phyloP scores from a whole-genome alignment of 176 grass and related monocot genomes.

The Phoenix dactylifera region DNA sequence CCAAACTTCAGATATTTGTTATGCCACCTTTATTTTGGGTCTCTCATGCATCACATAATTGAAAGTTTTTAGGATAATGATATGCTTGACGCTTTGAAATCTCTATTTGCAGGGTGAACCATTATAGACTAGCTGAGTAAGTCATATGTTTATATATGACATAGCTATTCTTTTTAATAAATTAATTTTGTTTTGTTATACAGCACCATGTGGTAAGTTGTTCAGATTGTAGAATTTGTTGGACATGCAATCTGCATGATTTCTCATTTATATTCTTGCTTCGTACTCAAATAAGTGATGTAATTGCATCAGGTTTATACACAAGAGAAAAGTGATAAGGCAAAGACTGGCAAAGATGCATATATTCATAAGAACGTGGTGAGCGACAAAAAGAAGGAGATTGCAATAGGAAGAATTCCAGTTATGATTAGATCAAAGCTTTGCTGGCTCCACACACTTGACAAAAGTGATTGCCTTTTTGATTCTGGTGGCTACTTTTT shows the following conservation, averaged over 20 bases:
- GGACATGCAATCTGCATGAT: neutral
- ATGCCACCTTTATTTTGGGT: neutral
- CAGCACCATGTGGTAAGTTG: too few species aligned
- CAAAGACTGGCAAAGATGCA: slow-evolving; percentile 58
- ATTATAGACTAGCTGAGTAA: too few species aligned
- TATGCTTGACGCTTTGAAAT: neutral
- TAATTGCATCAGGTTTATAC: slow-evolving; percentile 62
- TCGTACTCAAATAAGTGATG: slow-evolving; percentile 12
- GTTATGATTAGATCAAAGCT: slow-evolving; percentile 89
- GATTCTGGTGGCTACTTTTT: slow-evolving; percentile 96
- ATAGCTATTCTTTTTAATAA: too few species aligned
- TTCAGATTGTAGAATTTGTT: too few species aligned
- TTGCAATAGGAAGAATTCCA: slow-evolving; percentile 57
- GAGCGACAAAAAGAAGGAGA: slow-evolving; percentile 40
- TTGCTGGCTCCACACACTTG: slow-evolving; percentile 51
- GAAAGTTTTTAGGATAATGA: neutral
- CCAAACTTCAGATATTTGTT: too few species aligned
- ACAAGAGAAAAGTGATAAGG: slow-evolving; percentile 74
- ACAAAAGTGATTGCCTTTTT: slow-evolving; percentile 72
- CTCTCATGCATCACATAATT: neutral
- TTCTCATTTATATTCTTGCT: slow-evolving; percentile 9
- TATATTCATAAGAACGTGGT: slow-evolving; percentile 44
- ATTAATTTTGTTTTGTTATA: too few species aligned
- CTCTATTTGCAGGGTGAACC: too few species aligned
- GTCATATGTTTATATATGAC: too few species aligned